phyloP scores from a whole-genome alignment of 257 asterid species.

The Agastache rugosa region DNA sequence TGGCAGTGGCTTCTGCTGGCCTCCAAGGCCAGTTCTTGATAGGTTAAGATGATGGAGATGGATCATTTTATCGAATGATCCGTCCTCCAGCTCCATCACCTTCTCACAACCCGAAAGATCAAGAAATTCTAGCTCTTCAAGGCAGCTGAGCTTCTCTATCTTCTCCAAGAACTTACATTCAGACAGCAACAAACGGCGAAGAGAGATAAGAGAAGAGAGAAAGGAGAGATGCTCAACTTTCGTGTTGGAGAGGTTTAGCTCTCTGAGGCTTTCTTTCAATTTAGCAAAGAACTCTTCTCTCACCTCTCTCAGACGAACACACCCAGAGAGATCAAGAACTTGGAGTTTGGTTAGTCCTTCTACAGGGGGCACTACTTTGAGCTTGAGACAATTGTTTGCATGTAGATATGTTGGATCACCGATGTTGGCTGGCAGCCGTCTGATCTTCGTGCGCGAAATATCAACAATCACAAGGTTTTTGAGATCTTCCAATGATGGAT shows the following conservation, averaged over 20 bases:
- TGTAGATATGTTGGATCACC: slow-evolving; percentile 36
- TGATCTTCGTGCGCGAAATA: slow-evolving; percentile 43
- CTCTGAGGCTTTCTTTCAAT: slow-evolving; percentile 14
- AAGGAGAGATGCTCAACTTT: slow-evolving; percentile 30
- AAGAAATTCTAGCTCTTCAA: slow-evolving; percentile 37
- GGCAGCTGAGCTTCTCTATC: slow-evolving; percentile 31
- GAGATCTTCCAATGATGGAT: slow-evolving; percentile 43
- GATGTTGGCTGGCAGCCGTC: slow-evolving; percentile 39
- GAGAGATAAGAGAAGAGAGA: slow-evolving; percentile 31
- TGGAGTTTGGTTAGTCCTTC: slow-evolving; percentile 30
- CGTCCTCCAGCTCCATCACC: slow-evolving; percentile 30
- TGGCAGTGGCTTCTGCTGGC: slow-evolving; percentile 28
- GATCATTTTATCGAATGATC: slow-evolving; percentile 33
- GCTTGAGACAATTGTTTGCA: slow-evolving; percentile 27
- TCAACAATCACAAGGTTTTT: slow-evolving; percentile 32
- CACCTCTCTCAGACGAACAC: slow-evolving; percentile 26
- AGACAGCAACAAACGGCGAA: slow-evolving; percentile 33
- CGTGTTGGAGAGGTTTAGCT: slow-evolving; percentile 49
- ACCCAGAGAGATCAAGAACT: slow-evolving; percentile 48
- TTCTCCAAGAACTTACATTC: slow-evolving; percentile 37
- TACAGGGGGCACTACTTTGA: slow-evolving; percentile 38
- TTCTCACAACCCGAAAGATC: slow-evolving; percentile 48
- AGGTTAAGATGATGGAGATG: slow-evolving; percentile 40
- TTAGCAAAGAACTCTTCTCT: slow-evolving; percentile 28
- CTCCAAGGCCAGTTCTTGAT: slow-evolving; percentile 30